phyloP scores from a whole-genome alignment of 495 filamentous ascomycete species.

The Talaromyces borbonicus region DNA sequence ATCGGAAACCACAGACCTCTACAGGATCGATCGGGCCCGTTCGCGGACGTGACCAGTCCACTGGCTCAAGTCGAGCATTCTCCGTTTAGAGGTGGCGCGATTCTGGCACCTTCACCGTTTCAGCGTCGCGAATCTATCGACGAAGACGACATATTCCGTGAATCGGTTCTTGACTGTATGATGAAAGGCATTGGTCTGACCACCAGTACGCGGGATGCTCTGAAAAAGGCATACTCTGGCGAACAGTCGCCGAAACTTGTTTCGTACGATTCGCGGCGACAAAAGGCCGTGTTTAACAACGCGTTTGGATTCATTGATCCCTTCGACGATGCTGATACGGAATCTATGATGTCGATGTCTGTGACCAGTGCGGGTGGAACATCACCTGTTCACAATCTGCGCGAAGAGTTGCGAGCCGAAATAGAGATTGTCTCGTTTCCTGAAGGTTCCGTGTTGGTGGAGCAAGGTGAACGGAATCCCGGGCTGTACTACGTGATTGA shows the following conservation, averaged over 20 bases:
- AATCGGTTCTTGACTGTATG: conserved; percentile 88
- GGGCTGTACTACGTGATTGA: conserved; percentile 97
- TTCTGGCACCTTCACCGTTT: conserved; percentile 32
- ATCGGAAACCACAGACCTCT: not conserved
- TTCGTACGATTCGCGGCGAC: conserved; percentile 73
- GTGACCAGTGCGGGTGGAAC: conserved; percentile 44
- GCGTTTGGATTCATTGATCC: conserved; percentile 94
- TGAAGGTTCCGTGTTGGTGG: conserved; percentile 88
- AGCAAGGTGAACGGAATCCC: conserved; percentile 91
- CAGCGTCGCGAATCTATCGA: conserved; percentile 68
- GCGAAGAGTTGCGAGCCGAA: conserved; percentile 72
- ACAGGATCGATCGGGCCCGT: conserved; percentile 4
- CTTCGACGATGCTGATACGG: conserved; percentile 83
- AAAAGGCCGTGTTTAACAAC: conserved; percentile 78
- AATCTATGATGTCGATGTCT: conserved; percentile 68
- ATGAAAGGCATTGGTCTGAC: conserved; percentile 88
- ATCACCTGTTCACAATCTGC: conserved; percentile 47
- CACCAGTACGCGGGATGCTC: conserved; percentile 44
- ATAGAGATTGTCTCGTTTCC: conserved; percentile 98
- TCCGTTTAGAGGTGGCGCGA: conserved; percentile 42
- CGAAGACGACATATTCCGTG: conserved; percentile 79
- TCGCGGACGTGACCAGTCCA: conserved; percentile 32
- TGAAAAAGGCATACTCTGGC: conserved; percentile 55
- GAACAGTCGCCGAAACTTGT: conserved; percentile 79
- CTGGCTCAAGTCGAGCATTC: conserved; percentile 46